Evolutionary conservation across 208 protist genomes (phyloP).

Genomic region (Acanthamoeba culbertsoni): DNA sequence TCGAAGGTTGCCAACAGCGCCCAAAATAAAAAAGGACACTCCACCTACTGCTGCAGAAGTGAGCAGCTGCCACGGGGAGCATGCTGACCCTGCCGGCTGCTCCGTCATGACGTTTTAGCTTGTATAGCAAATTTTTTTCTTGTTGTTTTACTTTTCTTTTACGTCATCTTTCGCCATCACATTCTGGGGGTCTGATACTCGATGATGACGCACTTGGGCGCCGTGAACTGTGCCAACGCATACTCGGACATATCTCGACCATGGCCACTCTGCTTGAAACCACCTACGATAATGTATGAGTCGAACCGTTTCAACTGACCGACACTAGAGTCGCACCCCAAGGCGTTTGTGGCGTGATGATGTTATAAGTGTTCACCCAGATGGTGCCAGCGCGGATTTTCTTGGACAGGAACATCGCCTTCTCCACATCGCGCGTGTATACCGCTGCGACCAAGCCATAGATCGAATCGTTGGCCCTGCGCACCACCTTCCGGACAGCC

Average conservation of each 20-base stretch:
- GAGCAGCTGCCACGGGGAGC: neutral
- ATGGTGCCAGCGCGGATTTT: slow-evolving; percentile 16
- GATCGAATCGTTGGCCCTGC: slow-evolving; percentile 10
- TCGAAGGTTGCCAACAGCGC: neutral
- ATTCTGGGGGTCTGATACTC: neutral
- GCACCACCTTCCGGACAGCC: neutral
- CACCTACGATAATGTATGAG: neutral
- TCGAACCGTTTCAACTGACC: too few relatives aligned
- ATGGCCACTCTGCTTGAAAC: slow-evolving; percentile 14
- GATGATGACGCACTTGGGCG: slow-evolving; percentile 35
- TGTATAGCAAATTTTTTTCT: neutral
- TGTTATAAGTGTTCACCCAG: slow-evolving; percentile 42
- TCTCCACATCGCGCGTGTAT: neutral
- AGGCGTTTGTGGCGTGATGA: slow-evolving; percentile 1
- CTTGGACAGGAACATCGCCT: slow-evolving; percentile 3
- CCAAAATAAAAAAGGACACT: neutral
- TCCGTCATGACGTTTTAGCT: neutral
- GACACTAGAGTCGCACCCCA: neutral
- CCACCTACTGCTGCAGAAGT: neutral
- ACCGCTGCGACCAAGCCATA: slow-evolving; percentile 1
- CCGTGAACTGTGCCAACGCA: slow-evolving; percentile 20
- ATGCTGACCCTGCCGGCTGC: neutral
- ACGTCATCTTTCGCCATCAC: neutral
- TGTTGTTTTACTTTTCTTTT: neutral
- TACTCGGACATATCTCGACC: slow-evolving; percentile 2